phyloP scores from a whole-genome alignment of 805 yeast genomes.

The Metschnikowia borealis region DNA sequence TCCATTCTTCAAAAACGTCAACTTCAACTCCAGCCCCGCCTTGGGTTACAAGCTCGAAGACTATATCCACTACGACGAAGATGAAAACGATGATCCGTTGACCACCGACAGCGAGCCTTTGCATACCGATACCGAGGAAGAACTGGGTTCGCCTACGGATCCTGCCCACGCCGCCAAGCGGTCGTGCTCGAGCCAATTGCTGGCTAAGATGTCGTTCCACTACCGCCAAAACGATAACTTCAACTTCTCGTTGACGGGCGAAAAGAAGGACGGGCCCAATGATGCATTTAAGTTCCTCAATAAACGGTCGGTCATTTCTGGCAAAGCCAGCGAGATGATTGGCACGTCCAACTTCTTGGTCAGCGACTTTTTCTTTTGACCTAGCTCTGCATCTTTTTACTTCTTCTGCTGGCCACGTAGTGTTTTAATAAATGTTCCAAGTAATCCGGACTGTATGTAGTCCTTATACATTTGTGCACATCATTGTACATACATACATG shows the following conservation, averaged over 20 bases:
- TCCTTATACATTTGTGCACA: too few relatives aligned
- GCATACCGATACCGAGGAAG: slow-evolving; percentile 16
- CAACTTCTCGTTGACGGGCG: slow-evolving; percentile 28
- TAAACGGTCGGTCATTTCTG: slow-evolving; percentile 33
- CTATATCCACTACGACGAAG: slow-evolving; percentile 33
- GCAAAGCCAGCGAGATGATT: slow-evolving; percentile 43
- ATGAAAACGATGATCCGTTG: slow-evolving; percentile 6
- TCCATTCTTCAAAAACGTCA: slow-evolving; percentile 37
- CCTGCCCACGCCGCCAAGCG: slow-evolving; percentile 1
- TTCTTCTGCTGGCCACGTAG: slow-evolving; percentile 4
- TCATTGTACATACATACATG: too few relatives aligned
- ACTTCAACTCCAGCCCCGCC: slow-evolving; percentile 28
- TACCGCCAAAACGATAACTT: slow-evolving; percentile 35
- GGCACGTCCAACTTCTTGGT: slow-evolving; percentile 39
- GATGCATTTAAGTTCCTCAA: slow-evolving; percentile 34
- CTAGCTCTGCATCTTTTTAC: background rate
- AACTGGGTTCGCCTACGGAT: slow-evolving; percentile 10
- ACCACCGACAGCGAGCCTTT: slow-evolving; percentile 11
- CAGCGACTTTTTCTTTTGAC: slow-evolving; percentile 39
- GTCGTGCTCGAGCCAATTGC: background rate
- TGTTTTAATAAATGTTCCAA: slow-evolving; percentile 3
- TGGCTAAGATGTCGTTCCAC: slow-evolving; percentile 33
- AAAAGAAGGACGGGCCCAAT: slow-evolving; percentile 16
- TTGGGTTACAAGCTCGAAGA: slow-evolving; percentile 30
- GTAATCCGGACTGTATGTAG: too few relatives aligned